These are phyloP conservation scores for Aureobasidium musti DNA, from an alignment of 2,329 filamentous ascomycete genomes.

Conservation along the genomic window DNA sequence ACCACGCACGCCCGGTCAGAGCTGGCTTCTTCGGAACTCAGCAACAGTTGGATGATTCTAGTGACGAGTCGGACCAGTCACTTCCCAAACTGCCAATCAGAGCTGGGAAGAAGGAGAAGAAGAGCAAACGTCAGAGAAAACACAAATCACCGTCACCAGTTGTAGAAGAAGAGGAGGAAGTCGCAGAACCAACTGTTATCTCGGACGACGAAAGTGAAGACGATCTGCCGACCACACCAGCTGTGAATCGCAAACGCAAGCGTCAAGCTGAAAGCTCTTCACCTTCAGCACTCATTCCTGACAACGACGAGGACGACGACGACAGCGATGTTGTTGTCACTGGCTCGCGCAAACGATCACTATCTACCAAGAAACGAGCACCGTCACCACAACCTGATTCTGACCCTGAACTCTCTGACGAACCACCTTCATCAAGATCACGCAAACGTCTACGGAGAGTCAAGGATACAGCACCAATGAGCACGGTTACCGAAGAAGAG, in stretches of 20 bases:
- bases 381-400: not conserved
- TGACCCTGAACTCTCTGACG: constrained; percentile 6
- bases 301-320: constrained; percentile 35
- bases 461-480: constrained; percentile 10
- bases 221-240: constrained; percentile 33
- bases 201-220: constrained; percentile 37
- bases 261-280: constrained; percentile 7
- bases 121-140: constrained; percentile 3
- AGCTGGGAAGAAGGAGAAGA: constrained; percentile 1
- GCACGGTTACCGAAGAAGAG: constrained; percentile 38
- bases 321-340: constrained; percentile 36
- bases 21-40: constrained; percentile 39
- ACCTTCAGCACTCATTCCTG: constrained; percentile 2
- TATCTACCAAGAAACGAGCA: constrained; percentile 7
- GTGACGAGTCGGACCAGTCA: constrained; percentile 14
- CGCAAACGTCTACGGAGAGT: constrained; percentile 25
- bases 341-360: constrained; percentile 31
- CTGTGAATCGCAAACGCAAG: constrained; percentile 30
- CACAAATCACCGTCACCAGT: not conserved
- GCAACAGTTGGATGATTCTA: constrained; percentile 18
- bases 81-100: constrained; percentile 10
- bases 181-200: not conserved
- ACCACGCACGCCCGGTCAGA: constrained; percentile 30
- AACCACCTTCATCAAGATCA: constrained; percentile 13
- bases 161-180: not conserved